Conservation (phyloP, 306 rosid species). For the Parietaria judaica region DNA sequence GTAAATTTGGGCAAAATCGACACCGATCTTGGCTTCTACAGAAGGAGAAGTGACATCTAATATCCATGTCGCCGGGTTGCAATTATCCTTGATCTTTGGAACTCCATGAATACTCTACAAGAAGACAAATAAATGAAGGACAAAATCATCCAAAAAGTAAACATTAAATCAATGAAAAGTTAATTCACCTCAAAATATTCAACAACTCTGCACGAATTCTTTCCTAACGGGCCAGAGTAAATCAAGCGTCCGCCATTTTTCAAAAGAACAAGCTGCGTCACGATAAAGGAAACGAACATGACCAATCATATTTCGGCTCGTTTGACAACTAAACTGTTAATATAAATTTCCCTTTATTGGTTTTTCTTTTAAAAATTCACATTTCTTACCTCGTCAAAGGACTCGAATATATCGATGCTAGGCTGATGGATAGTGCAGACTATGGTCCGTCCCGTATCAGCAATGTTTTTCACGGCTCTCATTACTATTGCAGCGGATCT, state of each 20-base stretch:
- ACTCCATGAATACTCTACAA: slow-evolving; percentile 28
- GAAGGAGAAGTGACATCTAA: slow-evolving; percentile 31
- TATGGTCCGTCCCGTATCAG: slow-evolving; percentile 36
- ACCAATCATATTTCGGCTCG: too few relatives aligned
- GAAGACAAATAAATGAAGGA: slow-evolving; percentile 13
- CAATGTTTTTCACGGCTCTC: slow-evolving; percentile 48
- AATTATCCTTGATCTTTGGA: slow-evolving; percentile 24
- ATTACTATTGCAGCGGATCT: slow-evolving; percentile 51
- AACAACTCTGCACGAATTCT: slow-evolving; percentile 27
- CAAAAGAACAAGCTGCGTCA: slow-evolving; percentile 30
- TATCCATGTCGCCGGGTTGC: slow-evolving; percentile 38
- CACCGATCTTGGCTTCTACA: slow-evolving; percentile 32
- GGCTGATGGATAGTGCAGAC: slow-evolving; percentile 62
- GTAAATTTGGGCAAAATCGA: slow-evolving; percentile 35
- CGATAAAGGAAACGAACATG: neutral
- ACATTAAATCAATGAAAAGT: too few relatives aligned
- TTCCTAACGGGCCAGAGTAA: slow-evolving; percentile 40
- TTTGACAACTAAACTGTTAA: neutral
- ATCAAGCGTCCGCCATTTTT: slow-evolving; percentile 36
- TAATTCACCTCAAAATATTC: slow-evolving; percentile 36
- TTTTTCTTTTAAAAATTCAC: slow-evolving; percentile 29
- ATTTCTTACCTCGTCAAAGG: slow-evolving; percentile 39
- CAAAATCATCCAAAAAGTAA: slow-evolving; percentile 7
- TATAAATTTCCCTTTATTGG: neutral
- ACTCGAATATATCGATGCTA: slow-evolving; percentile 37